Base-by-base conservation (phyloP, 305 asterid genomes). In the Rubia tinctorum region DNA sequence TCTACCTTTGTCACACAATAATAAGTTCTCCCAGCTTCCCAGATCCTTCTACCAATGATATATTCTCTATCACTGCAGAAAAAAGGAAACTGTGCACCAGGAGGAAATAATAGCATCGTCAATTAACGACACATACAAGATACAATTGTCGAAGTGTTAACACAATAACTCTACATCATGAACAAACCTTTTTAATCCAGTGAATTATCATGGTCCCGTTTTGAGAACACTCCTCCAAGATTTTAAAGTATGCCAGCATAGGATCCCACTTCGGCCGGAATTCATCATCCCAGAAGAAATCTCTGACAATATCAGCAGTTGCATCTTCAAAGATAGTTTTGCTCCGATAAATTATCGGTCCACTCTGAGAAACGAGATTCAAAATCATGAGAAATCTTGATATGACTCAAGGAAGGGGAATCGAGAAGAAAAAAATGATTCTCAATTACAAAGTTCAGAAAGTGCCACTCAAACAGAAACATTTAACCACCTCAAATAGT, bases 281-380 rank as follows among this genome's bases (percentile, higher is more conserved):
- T 75, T 95, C 99, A n/a, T 95, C 99, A 79, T 95, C 99, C 99
- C 99, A 95, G 86, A 95, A 95, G 86, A 95, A 95, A 80, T 95
- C 99, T 81, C 94, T 88, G 63, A 90, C 96, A 69, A 95, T 72
- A 81, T 92, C 99, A 2, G 97, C 91, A 81, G 96, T 87, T 76
- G 98, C 97, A 80, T 92, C 99, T 84, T 95, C 98, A 37, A 95
- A 92, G 74, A 89, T 82, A 76, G 98, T 92, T 88, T 77, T 89
- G 85, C 94, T 95, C 74, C 92, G 87, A 81, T 84, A 88, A 43
- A 88, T 86, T 72, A 86, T 83, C 42, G 96, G 96, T 60, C 96
- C 97, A 49, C 62, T 78, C 99, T 95, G 87, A 75, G 37, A 47
- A 75, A 76, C 56, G 78, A 80, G 63, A 74, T 73, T 47, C 68